phyloP scores from a whole-genome alignment of 2,329 filamentous ascomycete genomes.

The Verticillium nubilum region DNA sequence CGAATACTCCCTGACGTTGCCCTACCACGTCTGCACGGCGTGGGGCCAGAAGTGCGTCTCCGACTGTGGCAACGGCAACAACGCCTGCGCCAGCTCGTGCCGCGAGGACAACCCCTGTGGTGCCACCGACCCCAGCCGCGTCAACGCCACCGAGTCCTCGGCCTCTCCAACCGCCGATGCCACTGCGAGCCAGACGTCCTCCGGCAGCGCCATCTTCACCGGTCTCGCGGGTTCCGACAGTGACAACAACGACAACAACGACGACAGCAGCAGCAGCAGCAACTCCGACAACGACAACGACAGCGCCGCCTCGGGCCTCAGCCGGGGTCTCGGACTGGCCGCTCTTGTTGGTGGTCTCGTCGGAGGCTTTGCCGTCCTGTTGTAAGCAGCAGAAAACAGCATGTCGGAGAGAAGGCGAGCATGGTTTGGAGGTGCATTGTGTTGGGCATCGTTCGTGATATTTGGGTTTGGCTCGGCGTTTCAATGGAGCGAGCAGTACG shows the following conservation, averaged over 20 bases:
- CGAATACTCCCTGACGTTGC: slow-evolving; percentile 73
- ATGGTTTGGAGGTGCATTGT: neutral
- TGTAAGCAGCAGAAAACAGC: neutral
- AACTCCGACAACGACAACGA: slow-evolving; percentile 13
- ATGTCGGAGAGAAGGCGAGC: neutral
- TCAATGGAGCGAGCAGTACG: neutral
- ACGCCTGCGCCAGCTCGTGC: slow-evolving; percentile 56
- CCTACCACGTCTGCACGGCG: slow-evolving; percentile 70
- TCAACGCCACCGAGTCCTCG: slow-evolving; percentile 49
- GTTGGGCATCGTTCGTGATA: neutral
- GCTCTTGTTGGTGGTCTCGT: slow-evolving; percentile 32
- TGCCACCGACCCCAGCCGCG: slow-evolving; percentile 55
- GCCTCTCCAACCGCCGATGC: slow-evolving; percentile 30
- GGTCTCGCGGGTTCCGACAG: slow-evolving; percentile 14
- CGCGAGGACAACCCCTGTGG: slow-evolving; percentile 66
- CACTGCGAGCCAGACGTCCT: slow-evolving; percentile 20
- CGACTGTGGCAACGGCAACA: slow-evolving; percentile 47
- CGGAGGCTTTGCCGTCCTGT: slow-evolving; percentile 34
- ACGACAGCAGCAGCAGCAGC: neutral
- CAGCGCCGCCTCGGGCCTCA: slow-evolving; percentile 23
- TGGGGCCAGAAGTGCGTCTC: slow-evolving; percentile 65
- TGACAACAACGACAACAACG: neutral
- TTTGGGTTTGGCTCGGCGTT: neutral
- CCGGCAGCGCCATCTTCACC: slow-evolving; percentile 31
- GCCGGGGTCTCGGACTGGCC: slow-evolving; percentile 29